These are phyloP conservation scores for Polymyxa betae DNA, from an alignment of 208 protist species.

Conservation along the genomic window DNA sequence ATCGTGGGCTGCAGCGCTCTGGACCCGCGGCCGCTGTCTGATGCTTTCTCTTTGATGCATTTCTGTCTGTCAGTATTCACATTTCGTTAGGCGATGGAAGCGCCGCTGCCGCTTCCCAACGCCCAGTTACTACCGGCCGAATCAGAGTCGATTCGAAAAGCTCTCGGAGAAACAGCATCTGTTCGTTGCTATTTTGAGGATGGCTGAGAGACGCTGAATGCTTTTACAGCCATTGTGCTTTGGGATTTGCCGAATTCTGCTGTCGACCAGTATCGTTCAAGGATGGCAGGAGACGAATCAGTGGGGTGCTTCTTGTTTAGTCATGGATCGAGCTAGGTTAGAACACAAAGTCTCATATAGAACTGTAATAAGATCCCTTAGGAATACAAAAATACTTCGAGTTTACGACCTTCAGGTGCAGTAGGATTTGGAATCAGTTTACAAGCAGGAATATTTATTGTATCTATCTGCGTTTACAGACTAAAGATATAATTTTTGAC, in stretches of 20 bases:
- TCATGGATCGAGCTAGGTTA: slow-evolving; percentile 25
- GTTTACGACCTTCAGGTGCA: slow-evolving; percentile 1
- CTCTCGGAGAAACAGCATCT: background rate
- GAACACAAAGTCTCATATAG: background rate
- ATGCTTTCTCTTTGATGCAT: no score
- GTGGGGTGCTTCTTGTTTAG: background rate
- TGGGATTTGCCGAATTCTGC: background rate
- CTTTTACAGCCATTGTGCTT: background rate
- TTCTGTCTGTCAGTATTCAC: no score
- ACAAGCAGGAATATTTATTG: background rate
- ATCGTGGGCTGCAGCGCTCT: no score
- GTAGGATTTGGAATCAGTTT: background rate
- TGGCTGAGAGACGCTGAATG: background rate
- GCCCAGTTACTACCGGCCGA: background rate
- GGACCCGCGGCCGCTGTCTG: no score
- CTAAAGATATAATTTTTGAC: slow-evolving; percentile 23
- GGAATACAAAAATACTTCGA: slow-evolving; percentile 16
- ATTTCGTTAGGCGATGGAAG: no score
- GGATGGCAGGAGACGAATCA: slow-evolving; percentile 37
- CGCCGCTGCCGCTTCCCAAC: background rate
- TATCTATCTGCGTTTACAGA: no score
- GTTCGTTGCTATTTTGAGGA: background rate
- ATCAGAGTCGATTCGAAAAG: background rate
- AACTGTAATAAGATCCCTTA: background rate
- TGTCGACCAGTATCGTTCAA: background rate